Evolutionary conservation across 2,329 filamentous ascomycete species (phyloP), one percentile per base, ranked within the genome.

Genomic region (Niveomyces coronatus): DNA sequence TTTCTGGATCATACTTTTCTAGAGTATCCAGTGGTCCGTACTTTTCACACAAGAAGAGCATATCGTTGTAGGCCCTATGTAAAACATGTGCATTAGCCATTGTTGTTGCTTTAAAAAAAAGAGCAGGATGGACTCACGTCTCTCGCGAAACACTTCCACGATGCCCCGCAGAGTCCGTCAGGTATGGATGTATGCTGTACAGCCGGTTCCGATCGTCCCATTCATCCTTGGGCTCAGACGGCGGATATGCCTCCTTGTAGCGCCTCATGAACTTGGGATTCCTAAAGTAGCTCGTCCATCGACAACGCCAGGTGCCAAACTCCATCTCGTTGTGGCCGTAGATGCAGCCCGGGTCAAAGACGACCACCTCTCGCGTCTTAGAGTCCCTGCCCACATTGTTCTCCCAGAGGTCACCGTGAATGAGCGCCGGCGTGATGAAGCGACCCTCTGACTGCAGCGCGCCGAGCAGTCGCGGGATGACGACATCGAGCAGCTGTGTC

Each of bases 21-120:
- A 58, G 45, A 19, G 37, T 47, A 3, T 53, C 50, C 15, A 53
- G 37, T 2, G 56, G 56, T 9, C 48, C 54, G 34, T 60, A 61
- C 41, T 56, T 62, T 38, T 61, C 53, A 26, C 51, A 53, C 6
- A 61, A 51, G 43, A 50, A 60, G 4, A 53, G 47, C 49, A 62
- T 59, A 37, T 62, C 51, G 32, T 61, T 57, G 41, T 60, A 58
- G 10, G 53, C 56, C 40, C 54, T 58, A 22, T 31, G 9, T 10
- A 11, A 20, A 14, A 13, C 17, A n/a, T n/a, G n/a, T n/a, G n/a
- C 18, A 32, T 15, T 13, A 14, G 1, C 11, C 23, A 8, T 8
- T 7, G 13, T 24, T 13, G 23, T 7, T 24, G 23, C 8, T 7
- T 24, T 24, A 8, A 8, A 24, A 8, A 24, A 8, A 9, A 6